These are phyloP conservation scores for Stephanodiscus triporus DNA, from an alignment of 108 stramenopile species.

Conservation along the genomic window DNA sequence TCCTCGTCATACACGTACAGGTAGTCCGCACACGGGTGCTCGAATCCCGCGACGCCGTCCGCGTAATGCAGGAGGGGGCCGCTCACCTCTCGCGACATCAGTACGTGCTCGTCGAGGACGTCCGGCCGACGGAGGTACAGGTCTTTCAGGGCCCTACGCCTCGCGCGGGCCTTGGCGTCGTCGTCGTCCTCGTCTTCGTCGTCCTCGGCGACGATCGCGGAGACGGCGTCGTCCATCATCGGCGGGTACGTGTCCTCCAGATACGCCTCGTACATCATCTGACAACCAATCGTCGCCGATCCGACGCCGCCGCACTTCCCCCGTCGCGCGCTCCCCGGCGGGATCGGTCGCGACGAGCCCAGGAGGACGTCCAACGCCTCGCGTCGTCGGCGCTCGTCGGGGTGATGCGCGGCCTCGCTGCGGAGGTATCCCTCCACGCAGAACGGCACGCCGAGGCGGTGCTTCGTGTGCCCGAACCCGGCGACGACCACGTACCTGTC, in stretches of 20 bases:
- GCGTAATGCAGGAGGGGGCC: slow-evolving; percentile 24
- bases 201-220: not conserved
- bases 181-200: slow-evolving; percentile 18
- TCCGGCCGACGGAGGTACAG: slow-evolving; percentile 33
- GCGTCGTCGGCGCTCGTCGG: not conserved
- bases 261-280: slow-evolving; percentile 49
- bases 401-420: slow-evolving; percentile 10
- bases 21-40: slow-evolving; percentile 43
- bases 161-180: slow-evolving; percentile 13
- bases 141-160: slow-evolving; percentile 28
- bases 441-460: slow-evolving; percentile 38
- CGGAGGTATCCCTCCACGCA: slow-evolving; percentile 31
- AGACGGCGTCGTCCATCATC: not conserved
- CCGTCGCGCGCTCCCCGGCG: not conserved
- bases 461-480: slow-evolving; percentile 42
- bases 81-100: slow-evolving; percentile 28
- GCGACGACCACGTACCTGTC: slow-evolving; percentile 31
- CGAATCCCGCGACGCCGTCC: slow-evolving; percentile 33
- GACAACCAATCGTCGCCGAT: slow-evolving; percentile 37
- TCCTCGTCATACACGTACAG: slow-evolving; percentile 49
- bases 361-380: slow-evolving; percentile 36
- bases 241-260: slow-evolving; percentile 44
- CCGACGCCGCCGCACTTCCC: slow-evolving; percentile 14
- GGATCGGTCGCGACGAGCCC: slow-evolving; percentile 8
- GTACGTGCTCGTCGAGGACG: slow-evolving; percentile 29